A percentile compares a stretch with the other conserved stretches of the same genome.
These are phyloP conservation scores for Pulveroboletus ravenelii DNA, from an alignment of 768 basidiomycete species.

Conservation along the genomic window DNA sequence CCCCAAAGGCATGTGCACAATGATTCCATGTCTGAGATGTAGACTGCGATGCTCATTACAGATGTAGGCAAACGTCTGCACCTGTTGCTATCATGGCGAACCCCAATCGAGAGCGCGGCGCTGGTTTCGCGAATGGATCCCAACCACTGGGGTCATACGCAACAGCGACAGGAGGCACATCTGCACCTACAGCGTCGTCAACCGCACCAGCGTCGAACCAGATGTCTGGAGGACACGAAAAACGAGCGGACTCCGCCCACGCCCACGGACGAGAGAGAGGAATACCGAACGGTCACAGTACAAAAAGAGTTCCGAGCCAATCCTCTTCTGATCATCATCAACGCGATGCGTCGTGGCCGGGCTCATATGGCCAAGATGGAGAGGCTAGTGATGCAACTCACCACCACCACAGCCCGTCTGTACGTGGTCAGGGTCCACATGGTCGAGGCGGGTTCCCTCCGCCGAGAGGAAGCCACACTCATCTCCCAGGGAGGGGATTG, in stretches of 20 bases:
- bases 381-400: slow-evolving; percentile 4
- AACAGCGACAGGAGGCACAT: not conserved
- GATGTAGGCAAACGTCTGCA: slow-evolving; percentile 31
- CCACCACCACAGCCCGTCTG: slow-evolving; percentile 5
- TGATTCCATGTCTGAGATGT: not conserved
- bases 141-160: slow-evolving; percentile 10
- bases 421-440: slow-evolving; percentile 26
- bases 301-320: not conserved
- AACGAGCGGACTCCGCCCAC: not conserved
- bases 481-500: slow-evolving; percentile 32
- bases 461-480: slow-evolving; percentile 20
- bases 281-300: slow-evolving; percentile 5
- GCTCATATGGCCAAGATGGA: not conserved
- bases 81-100: slow-evolving; percentile 74
- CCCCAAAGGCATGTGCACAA: slow-evolving; percentile 21
- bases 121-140: slow-evolving; percentile 12
- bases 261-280: slow-evolving; percentile 8
- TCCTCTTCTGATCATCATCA: not conserved
- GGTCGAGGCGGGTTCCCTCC: slow-evolving; percentile 28
- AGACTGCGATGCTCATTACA: not conserved
- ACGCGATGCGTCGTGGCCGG: not conserved
- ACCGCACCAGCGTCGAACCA: slow-evolving; percentile 1
- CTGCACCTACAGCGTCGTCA: not conserved
- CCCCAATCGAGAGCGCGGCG: slow-evolving; percentile 48
- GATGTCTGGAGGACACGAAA: not conserved